phyloP scores from a whole-genome alignment of 306 rosid genomes.

The peach (Prunus persica) region Prunus_persica_NCBIv2 NC_034010.1:17933501-17934000 shows the following conservation, averaged over 20 bases:
- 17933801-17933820: neutral
- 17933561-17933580: constrained; percentile 72
- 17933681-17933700: constrained; percentile 18
- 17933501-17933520: constrained; percentile 76
- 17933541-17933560: constrained; percentile 99
- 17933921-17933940: neutral
- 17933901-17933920: neutral
- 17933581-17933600: constrained; percentile 84
- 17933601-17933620: constrained; percentile 79
- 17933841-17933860: neutral
- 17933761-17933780: constrained; percentile 68
- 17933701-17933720: constrained; percentile 60
- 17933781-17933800: neutral
- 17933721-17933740: constrained; percentile 89
- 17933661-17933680: constrained; percentile 9
- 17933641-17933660: constrained; percentile 13
- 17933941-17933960: neutral
- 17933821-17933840: neutral
- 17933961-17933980: neutral
- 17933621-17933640: constrained; percentile 49
- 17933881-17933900: neutral
- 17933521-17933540: constrained; percentile 88
- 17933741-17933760: constrained; percentile 82
- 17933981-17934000: neutral
- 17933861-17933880: neutral